Evolutionary conservation across 805 yeast species (phyloP).

Genomic region (Saturnispora dispora): DNA sequence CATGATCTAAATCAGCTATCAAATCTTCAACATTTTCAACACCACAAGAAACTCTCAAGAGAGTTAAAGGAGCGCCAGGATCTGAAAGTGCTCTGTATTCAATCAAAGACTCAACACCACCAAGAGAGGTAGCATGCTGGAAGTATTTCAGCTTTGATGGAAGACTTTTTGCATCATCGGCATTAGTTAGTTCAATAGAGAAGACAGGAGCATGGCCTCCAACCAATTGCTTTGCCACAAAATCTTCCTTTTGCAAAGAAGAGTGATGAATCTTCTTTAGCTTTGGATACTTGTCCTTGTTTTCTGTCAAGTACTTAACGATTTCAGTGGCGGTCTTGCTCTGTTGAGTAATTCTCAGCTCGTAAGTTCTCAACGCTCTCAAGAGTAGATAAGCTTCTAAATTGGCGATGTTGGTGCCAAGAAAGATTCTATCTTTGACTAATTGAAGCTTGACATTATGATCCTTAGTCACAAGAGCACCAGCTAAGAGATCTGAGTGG

Average conservation of each 20-base stretch:
- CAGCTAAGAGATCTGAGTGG: constrained; percentile 87
- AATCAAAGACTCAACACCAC: constrained; percentile 83
- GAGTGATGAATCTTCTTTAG: constrained; percentile 57
- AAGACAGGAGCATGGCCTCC: constrained; percentile 70
- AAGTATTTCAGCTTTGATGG: constrained; percentile 62
- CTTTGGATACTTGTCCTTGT: constrained; percentile 38
- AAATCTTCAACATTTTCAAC: constrained; percentile 70
- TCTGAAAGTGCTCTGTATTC: constrained; percentile 87
- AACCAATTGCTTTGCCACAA: constrained; percentile 55
- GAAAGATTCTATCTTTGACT: constrained; percentile 50
- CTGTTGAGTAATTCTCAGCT: constrained; percentile 61
- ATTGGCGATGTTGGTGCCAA: constrained; percentile 76
- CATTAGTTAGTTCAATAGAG: constrained; percentile 44
- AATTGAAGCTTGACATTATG: constrained; percentile 36
- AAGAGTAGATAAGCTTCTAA: constrained; percentile 66
- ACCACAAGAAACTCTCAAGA: constrained; percentile 74
- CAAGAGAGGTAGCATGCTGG: constrained; percentile 88
- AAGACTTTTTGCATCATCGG: constrained; percentile 48
- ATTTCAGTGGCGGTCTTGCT: constrained; percentile 51
- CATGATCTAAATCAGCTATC: constrained; percentile 62
- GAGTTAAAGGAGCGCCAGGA: constrained; percentile 40
- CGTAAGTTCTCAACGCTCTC: constrained; percentile 75
- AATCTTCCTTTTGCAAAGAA: constrained; percentile 64
- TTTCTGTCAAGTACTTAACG: constrained; percentile 48
- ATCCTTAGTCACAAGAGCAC: constrained; percentile 63